Evolutionary conservation across 192 early-diverging fungal species (phyloP).

Genomic region (Endogone sp.): DNA sequence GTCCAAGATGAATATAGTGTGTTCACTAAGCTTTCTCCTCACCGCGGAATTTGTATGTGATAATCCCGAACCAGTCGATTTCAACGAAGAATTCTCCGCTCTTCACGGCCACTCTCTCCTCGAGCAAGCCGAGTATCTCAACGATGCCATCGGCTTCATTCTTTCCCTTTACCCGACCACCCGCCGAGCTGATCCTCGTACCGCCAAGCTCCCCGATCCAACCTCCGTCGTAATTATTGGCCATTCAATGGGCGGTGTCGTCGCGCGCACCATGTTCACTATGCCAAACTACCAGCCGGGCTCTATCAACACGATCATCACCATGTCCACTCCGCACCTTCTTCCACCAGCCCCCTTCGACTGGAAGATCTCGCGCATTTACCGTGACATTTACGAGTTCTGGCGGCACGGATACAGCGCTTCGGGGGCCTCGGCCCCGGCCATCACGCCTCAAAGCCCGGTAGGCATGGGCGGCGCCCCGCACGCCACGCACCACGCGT

Average conservation of each 20-base stretch:
- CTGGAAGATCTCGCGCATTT: constrained; percentile 52
- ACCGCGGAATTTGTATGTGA: not conserved
- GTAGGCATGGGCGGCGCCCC: no score
- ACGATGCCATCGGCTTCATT: constrained; percentile 75
- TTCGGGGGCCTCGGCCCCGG: not conserved
- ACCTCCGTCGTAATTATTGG: constrained; percentile 79
- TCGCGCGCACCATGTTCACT: constrained; percentile 73
- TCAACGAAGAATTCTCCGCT: constrained; percentile 90
- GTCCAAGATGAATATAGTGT: no score
- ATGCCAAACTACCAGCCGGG: constrained; percentile 65
- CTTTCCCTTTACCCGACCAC: constrained; percentile 61
- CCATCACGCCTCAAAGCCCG: not conserved
- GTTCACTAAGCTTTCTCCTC: no score
- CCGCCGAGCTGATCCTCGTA: constrained; percentile 17
- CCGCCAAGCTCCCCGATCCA: constrained; percentile 39
- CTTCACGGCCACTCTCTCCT: constrained; percentile 76
- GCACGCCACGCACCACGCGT: constrained; percentile 1
- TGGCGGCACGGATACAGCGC: constrained; percentile 55
- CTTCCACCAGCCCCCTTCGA: constrained; percentile 76
- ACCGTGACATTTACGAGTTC: constrained; percentile 59
- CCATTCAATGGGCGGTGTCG: constrained; percentile 98
- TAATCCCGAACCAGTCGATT: constrained; percentile 53
- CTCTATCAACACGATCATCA: constrained; percentile 79
- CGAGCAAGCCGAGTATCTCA: constrained; percentile 86
- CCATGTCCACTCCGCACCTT: constrained; percentile 84